Percentiles rank a stretch among this genome's conserved stretches.
Conservation (phyloP, 306 rosid genomes). For the Cyclanthera cordifolia region DNA sequence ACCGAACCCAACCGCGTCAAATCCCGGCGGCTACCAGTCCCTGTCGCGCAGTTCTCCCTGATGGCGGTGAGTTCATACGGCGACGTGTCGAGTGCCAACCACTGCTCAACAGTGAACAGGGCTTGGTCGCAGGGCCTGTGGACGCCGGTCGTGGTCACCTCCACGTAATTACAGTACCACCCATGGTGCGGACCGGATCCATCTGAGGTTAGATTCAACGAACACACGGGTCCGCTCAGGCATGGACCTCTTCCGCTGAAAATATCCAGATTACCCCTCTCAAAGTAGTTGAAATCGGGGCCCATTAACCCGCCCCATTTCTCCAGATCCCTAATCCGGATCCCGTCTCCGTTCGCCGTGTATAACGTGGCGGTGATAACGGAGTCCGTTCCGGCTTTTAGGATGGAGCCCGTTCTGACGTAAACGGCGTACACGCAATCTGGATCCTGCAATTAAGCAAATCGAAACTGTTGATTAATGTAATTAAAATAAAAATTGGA, state of each 20-base stretch:
- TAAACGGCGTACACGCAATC: conserved; percentile 62
- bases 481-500: too few species aligned
- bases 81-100: conserved; percentile 61
- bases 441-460: conserved; percentile 32
- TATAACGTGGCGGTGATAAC: conserved; percentile 31
- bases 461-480: neutral
- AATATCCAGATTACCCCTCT: conserved; percentile 80
- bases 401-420: conserved; percentile 50
- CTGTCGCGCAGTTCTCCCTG: conserved; percentile 26
- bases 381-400: conserved; percentile 79
- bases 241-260: conserved; percentile 73
- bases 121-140: conserved; percentile 36
- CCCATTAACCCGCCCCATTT: conserved; percentile 85
- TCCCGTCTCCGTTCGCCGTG: conserved; percentile 40
- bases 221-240: conserved; percentile 47
- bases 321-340: conserved; percentile 36
- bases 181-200: conserved; percentile 70
- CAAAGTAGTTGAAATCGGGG: conserved; percentile 47
- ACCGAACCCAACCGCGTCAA: neutral
- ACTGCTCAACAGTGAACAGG: conserved; percentile 54
- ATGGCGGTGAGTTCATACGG: conserved; percentile 53
- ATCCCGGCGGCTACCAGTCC: neutral
- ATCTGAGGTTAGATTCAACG: conserved; percentile 63
- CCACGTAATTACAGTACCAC: conserved; percentile 79
- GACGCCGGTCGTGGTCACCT: conserved; percentile 55